Base-by-base conservation (phyloP, 768 basidiomycete species). In the Lactarius pseudohatsudake region DNA sequence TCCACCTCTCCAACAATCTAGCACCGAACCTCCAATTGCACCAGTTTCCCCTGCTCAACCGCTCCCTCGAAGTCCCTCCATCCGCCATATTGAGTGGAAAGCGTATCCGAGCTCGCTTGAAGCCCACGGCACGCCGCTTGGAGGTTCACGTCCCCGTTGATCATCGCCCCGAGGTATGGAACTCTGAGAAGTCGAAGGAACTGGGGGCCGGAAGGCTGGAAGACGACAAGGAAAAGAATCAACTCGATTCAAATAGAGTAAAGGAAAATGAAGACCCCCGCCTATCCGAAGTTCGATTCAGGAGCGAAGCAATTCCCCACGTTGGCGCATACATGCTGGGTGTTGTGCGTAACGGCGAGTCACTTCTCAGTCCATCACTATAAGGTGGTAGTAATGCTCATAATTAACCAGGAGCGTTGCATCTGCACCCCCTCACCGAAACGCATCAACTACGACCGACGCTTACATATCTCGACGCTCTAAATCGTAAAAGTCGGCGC, bases 101-200 rank as follows among this genome's bases (percentile, higher is more conserved):
- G 76, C 83, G 85, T 28, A 90, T 94, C 63, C 81, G 81, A 40
- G 91, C 91, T 7, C 85, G 92, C 40, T 77, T 87, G 68, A 93
- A 92, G 75, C 82, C 87, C 4, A 77, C 80, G 45, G 80, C 83
- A 43, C 83, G 81, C 60, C 80, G 86, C 69, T 74, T 90, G 38
- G 92, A 94, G 75, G 81, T 94, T 28, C 91, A 92, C 75, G 82
- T 94, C 15, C 92, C 92, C 5, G 84, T 86, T n/a, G 92, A 94
- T 74, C 85, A 85, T 26, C 86, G 92, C 41, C 79, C 85, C 20
- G 91, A 92, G 69, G 90, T 94, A 18, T 92, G 89, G 87, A 94
- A 90, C 71, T 74, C 74, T n/a, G 89, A 91, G 62, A 84, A 83
- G 66, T 85, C 88, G 18, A 84, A 81, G 72, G 85, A 85, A 36